These are phyloP conservation scores for Termitomyces sp. DNA, from an alignment of 768 basidiomycete genomes.

Conservation along the genomic window DNA sequence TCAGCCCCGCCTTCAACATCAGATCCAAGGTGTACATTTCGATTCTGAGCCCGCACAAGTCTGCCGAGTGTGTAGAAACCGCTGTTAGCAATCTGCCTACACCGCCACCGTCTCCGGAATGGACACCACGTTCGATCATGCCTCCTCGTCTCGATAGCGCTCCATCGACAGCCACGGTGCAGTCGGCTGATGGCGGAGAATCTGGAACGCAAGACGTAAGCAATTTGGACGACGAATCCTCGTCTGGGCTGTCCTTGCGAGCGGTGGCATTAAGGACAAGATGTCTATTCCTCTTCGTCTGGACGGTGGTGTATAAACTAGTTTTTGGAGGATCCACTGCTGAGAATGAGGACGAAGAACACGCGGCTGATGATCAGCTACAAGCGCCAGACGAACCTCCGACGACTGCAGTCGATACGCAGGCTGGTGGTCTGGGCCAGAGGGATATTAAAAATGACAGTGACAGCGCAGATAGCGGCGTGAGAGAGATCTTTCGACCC, in stretches of 20 bases:
- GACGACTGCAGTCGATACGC: neutral
- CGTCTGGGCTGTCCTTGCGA: neutral
- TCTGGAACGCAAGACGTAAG: neutral
- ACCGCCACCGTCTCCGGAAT: constrained; percentile 31
- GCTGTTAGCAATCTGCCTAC: constrained; percentile 23
- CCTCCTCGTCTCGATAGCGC: neutral
- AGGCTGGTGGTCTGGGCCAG: neutral
- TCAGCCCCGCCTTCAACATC: constrained; percentile 22
- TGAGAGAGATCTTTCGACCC: too few relatives aligned
- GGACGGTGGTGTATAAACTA: neutral
- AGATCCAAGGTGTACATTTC: constrained; percentile 20
- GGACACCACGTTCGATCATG: constrained; percentile 11
- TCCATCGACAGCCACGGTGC: too few relatives aligned
- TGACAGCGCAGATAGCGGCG: neutral
- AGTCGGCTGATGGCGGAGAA: neutral
- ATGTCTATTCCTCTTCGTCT: neutral
- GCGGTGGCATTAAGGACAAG: neutral
- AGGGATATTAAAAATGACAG: neutral
- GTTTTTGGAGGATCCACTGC: constrained; percentile 5
- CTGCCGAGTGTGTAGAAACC: constrained; percentile 10
- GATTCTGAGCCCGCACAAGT: constrained; percentile 24
- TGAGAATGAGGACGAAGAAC: neutral
- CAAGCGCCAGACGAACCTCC: neutral
- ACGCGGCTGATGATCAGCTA: neutral
- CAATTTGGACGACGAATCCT: neutral